Conservation (phyloP, 2,329 filamentous ascomycete genomes). For the Arthrobotrys iridis region DNA sequence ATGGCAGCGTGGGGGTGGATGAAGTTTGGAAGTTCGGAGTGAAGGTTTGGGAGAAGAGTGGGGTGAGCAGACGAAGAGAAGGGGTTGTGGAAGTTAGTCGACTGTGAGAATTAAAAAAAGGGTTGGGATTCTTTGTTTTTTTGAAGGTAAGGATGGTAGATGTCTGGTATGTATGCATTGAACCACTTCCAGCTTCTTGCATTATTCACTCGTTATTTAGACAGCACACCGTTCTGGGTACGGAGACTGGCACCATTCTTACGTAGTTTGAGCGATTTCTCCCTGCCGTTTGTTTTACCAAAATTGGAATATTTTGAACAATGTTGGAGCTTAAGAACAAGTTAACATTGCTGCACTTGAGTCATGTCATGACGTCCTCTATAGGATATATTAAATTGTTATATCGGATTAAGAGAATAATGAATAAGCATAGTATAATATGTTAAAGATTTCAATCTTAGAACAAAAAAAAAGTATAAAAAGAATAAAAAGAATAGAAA, state of each 20-base stretch:
- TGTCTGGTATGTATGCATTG: background rate
- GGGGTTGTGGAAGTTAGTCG: slow-evolving; percentile 43
- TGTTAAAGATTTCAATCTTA: background rate
- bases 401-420: background rate
- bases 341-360: background rate
- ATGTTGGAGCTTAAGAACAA: background rate
- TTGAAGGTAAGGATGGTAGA: background rate
- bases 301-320: background rate
- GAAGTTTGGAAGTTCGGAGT: slow-evolving; percentile 51
- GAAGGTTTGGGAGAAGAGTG: slow-evolving; percentile 37
- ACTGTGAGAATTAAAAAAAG: too few species aligned
- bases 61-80: slow-evolving; percentile 1
- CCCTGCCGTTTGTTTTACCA: background rate
- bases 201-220: slow-evolving; percentile 1
- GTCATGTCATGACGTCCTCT: background rate
- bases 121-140: background rate
- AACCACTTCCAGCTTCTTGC: background rate
- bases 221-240: slow-evolving; percentile 1
- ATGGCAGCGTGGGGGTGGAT: slow-evolving; percentile 41
- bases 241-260: too few species aligned
- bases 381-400: background rate
- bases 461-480: background rate
- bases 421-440: background rate
- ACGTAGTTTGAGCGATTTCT: background rate
- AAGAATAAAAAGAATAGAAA: too few species aligned